phyloP scores from a whole-genome alignment of 2,329 filamentous ascomycete species.

The Nemania sp. region DNA sequence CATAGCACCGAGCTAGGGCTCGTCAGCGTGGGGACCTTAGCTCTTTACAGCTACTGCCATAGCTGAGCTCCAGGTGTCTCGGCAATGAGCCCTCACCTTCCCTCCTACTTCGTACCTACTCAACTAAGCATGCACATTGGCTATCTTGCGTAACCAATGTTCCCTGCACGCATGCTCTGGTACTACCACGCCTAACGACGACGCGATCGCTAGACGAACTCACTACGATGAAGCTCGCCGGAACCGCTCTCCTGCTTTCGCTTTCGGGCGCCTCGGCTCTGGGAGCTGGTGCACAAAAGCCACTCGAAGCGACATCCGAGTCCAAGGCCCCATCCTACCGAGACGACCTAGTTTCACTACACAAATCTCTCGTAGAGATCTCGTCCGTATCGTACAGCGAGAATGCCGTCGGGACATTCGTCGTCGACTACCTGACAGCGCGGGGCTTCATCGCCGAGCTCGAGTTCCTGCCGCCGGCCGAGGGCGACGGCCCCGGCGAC shows the following conservation, averaged over 20 bases:
- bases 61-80: no score
- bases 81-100: no score
- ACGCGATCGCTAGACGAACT: background rate
- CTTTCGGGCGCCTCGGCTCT: conserved; percentile 8
- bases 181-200: no score
- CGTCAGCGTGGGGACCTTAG: no score
- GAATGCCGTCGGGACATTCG: conserved; percentile 66
- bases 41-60: no score
- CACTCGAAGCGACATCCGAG: background rate
- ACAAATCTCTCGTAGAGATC: conserved; percentile 73
- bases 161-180: no score
- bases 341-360: conserved; percentile 66
- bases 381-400: conserved; percentile 74
- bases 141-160: no score
- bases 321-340: conserved; percentile 45
- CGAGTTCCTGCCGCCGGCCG: conserved; percentile 45
- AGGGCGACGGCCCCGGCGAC: conserved; percentile 33
- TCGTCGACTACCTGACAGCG: conserved; percentile 65
- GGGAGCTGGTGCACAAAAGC: background rate
- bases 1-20: no score
- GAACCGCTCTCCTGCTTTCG: conserved; percentile 13
- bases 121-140: no score
- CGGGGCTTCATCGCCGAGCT: conserved; percentile 49
- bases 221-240: conserved; percentile 20
- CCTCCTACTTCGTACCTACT: no score